These are phyloP conservation scores for Ulota crispa DNA, from an alignment of 225 moss, liverwort and hornwort species.

Conservation along the genomic window DNA sequence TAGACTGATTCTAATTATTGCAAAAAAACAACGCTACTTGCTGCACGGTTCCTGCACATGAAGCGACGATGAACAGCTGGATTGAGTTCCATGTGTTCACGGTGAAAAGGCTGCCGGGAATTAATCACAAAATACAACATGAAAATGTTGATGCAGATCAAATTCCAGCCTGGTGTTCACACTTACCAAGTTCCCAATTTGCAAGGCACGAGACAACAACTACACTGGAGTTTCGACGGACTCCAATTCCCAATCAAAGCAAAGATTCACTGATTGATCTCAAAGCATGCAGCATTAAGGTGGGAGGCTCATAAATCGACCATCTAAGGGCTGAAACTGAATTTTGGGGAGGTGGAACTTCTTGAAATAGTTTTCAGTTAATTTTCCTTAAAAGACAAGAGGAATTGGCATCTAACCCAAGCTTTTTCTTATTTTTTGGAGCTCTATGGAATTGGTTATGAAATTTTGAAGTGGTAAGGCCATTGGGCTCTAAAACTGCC, in stretches of 20 bases:
- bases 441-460: no score
- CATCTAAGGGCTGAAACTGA: no score
- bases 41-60: not conserved
- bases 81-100: not conserved
- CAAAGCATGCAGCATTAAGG: not conserved
- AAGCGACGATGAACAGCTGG: not conserved
- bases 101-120: not conserved
- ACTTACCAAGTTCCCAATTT: not conserved
- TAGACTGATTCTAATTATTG: not conserved
- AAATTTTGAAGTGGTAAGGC: no score
- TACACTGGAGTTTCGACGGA: not conserved
- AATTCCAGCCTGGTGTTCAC: conserved; percentile 3
- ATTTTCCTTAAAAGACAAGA: no score
- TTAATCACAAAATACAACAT: not conserved
- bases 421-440: no score
- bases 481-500: no score
- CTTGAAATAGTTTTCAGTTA: no score
- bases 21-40: not conserved
- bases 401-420: no score
- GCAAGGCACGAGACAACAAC: not conserved
- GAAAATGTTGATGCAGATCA: not conserved
- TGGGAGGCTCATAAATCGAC: no score
- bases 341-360: no score
- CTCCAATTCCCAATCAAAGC: not conserved
- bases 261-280: not conserved